A percentile compares a stretch with the other conserved stretches of the same genome.
phyloP scores from a whole-genome alignment of 495 filamentous ascomycete genomes.

The Pyrenula massariospora region DNA sequence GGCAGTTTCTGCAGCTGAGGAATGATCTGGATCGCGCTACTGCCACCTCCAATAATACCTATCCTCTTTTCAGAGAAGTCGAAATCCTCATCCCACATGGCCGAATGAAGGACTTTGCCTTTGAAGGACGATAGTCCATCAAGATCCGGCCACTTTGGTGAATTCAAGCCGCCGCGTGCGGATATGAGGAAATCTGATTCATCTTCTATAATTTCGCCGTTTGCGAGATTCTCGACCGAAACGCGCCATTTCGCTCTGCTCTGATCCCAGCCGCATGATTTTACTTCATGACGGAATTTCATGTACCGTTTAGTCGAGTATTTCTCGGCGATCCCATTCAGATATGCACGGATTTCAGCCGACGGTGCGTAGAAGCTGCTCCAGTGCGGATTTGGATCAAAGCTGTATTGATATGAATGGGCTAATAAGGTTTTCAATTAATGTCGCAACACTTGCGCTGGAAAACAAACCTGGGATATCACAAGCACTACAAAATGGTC shows the following conservation, averaged over 20 bases:
- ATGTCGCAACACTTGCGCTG: not conserved
- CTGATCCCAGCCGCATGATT: constrained; percentile 27
- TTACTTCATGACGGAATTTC: constrained; percentile 25
- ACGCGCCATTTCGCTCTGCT: constrained; percentile 33
- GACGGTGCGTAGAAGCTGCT: constrained; percentile 44
- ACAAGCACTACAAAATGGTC: not conserved
- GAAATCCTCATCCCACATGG: constrained; percentile 33
- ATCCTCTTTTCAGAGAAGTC: constrained; percentile 33
- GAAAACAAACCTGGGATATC: not conserved
- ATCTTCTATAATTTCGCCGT: constrained; percentile 25
- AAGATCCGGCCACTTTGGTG: constrained; percentile 43
- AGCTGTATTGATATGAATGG: constrained; percentile 39
- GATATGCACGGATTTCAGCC: constrained; percentile 47
- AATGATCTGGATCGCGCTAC: constrained; percentile 44
- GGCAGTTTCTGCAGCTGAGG: constrained; percentile 28
- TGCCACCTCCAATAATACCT: constrained; percentile 42
- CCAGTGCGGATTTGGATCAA: constrained; percentile 43
- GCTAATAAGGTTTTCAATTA: constrained; percentile 4
- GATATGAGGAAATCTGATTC: constrained; percentile 44
- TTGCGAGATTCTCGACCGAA: constrained; percentile 9
- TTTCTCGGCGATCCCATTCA: constrained; percentile 29
- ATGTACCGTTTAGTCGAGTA: constrained; percentile 29
- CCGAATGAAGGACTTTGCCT: constrained; percentile 44
- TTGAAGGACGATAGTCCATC: constrained; percentile 39
- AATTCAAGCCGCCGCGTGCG: constrained; percentile 43